Evolutionary conservation across 2,329 filamentous ascomycete genomes (phyloP).

Genomic region (Pseudonectria foliicola): DNA sequence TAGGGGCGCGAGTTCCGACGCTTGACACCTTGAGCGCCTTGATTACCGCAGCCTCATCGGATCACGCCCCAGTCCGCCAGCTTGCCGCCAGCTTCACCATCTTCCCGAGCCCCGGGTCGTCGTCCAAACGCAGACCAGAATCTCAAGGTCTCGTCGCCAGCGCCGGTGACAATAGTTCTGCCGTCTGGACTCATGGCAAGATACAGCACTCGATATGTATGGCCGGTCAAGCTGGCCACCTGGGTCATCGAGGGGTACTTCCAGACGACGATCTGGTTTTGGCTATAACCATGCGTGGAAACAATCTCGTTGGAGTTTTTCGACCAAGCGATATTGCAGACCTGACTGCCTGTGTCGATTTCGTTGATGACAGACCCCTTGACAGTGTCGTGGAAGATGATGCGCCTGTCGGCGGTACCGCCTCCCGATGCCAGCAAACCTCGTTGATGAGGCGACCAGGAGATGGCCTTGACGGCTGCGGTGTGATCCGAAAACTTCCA

Average conservation of each 20-base stretch:
- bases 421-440: constrained; percentile 92
- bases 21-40: too few species aligned
- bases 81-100: constrained; percentile 54
- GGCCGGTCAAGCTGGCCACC: constrained; percentile 87
- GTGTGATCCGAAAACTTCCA: constrained; percentile 95
- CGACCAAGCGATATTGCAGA: constrained; percentile 97
- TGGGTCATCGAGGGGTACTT: constrained; percentile 99
- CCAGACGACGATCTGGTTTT: constrained; percentile 99
- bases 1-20: too few species aligned
- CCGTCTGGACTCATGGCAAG: constrained; percentile 97
- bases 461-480: constrained; percentile 93
- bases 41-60: constrained; percentile 35
- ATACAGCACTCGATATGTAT: constrained; percentile 94
- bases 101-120: constrained; percentile 64
- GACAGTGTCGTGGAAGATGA: constrained; percentile 96
- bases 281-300: constrained; percentile 91
- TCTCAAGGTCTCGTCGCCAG: constrained; percentile 88
- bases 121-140: constrained; percentile 97
- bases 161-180: constrained; percentile 86
- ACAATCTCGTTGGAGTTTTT: constrained; percentile 98
- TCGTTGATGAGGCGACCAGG: constrained; percentile 95
- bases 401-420: constrained; percentile 89
- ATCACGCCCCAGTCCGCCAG: constrained; percentile 81
- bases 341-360: constrained; percentile 93
- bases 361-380: constrained; percentile 77